phyloP scores from a whole-genome alignment of 176 grass and related monocot genomes.

The Oryza nivara region DNA sequence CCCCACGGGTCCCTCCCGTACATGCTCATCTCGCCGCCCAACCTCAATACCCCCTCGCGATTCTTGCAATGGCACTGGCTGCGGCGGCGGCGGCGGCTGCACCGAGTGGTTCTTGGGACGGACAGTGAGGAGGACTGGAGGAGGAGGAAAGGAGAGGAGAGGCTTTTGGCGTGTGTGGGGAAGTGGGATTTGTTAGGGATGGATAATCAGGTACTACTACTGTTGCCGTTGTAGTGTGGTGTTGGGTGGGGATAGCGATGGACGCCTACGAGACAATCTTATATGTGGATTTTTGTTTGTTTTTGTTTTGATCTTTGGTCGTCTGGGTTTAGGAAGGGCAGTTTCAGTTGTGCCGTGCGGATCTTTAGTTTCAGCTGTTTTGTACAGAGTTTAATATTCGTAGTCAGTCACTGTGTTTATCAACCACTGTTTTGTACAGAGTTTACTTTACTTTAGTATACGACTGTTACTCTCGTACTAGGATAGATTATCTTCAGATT shows the following conservation, averaged over 20 bases:
- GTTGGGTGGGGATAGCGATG: conserved; percentile 27
- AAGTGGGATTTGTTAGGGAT: conserved; percentile 31
- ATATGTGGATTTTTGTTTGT: background rate
- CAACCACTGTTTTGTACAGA: background rate
- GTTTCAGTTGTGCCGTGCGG: background rate
- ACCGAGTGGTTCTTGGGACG: conserved; percentile 4
- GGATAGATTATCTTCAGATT: background rate
- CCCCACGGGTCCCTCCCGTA: conserved; percentile 97
- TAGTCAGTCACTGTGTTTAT: background rate
- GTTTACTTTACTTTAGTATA: background rate
- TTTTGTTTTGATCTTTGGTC: conserved; percentile 25
- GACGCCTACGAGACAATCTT: conserved; percentile 21
- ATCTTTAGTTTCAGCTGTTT: background rate
- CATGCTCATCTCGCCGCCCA: conserved; percentile 65
- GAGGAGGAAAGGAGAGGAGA: background rate
- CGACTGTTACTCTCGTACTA: background rate
- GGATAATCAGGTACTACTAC: background rate
- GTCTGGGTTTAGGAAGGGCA: background rate
- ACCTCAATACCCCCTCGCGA: conserved; percentile 1
- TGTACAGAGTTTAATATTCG: too few relatives aligned
- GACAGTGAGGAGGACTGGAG: background rate
- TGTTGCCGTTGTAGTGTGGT: background rate
- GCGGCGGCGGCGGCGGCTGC: background rate
- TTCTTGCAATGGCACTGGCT: background rate
- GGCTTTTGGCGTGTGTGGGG: background rate